These are phyloP conservation scores for Pythium monospermum DNA, from an alignment of 352 stramenopile species.

Conservation along the genomic window DNA sequence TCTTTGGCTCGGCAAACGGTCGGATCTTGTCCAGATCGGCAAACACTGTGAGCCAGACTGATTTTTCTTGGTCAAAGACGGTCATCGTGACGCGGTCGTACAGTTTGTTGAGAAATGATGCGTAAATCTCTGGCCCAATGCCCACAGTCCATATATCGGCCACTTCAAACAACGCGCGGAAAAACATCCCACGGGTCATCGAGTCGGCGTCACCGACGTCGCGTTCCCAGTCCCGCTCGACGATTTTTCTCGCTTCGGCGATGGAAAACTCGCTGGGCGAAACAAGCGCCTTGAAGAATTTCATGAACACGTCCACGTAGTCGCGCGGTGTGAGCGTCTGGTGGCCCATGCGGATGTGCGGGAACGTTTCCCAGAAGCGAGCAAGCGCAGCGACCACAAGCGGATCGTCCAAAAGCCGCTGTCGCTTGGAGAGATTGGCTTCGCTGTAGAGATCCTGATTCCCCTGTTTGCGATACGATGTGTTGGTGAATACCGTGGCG, in stretches of 20 bases:
- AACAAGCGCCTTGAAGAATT: conserved; percentile 79
- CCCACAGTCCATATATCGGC: conserved; percentile 76
- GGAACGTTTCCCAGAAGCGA: conserved; percentile 76
- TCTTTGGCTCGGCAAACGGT: conserved; percentile 48
- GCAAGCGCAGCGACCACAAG: conserved; percentile 42
- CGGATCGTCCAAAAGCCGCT: conserved; percentile 45
- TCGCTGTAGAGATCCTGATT: conserved; percentile 63
- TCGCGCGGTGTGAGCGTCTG: conserved; percentile 42
- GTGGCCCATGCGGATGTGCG: conserved; percentile 39
- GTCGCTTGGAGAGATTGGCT: conserved; percentile 54
- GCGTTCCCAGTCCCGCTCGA: conserved; percentile 69
- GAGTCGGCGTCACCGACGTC: conserved; percentile 38
- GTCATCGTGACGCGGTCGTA: conserved; percentile 76
- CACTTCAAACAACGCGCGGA: conserved; percentile 71
- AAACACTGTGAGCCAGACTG: conserved; percentile 66
- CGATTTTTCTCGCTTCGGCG: conserved; percentile 57
- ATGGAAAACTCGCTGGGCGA: conserved; percentile 67
- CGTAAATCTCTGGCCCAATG: conserved; percentile 59
- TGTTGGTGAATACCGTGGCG: conserved; percentile 1
- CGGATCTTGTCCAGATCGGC: conserved; percentile 66
- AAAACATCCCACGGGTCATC: conserved; percentile 63
- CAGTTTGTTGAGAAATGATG: conserved; percentile 67
- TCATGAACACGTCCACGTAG: conserved; percentile 78
- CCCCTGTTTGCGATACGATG: conserved; percentile 70
- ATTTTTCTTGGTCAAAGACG: conserved; percentile 59